A percentile compares a stretch with the other conserved stretches of the same genome.
Evolutionary conservation across 2,329 filamentous ascomycete species (phyloP).

Genomic region (Alternaria conjuncta): DNA sequence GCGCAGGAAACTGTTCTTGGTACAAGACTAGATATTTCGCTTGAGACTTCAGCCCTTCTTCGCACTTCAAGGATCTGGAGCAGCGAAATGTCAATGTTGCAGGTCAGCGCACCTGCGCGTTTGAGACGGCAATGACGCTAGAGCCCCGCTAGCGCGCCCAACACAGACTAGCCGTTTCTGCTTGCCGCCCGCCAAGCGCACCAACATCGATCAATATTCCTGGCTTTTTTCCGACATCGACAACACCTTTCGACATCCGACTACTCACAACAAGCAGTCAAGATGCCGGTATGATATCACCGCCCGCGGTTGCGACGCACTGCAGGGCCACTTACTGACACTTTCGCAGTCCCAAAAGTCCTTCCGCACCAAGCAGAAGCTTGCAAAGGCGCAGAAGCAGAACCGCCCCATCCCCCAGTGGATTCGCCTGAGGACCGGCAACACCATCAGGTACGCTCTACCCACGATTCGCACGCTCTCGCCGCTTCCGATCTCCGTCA

Average conservation of each 20-base stretch:
- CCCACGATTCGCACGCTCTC: neutral
- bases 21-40: neutral
- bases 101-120: neutral
- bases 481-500: neutral
- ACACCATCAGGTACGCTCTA: slow-evolving; percentile 93
- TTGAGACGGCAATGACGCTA: neutral
- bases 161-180: neutral
- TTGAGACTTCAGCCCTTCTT: neutral
- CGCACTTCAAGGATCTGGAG: neutral
- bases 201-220: slow-evolving; percentile 12
- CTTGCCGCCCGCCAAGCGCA: slow-evolving; percentile 11
- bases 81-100: neutral
- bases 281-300: slow-evolving; percentile 47
- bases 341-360: slow-evolving; percentile 90
- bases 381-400: slow-evolving; percentile 99
- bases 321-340: slow-evolving; percentile 17
- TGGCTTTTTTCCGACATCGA: slow-evolving; percentile 27
- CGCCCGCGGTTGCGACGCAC: neutral
- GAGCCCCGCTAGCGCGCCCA: neutral
- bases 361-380: slow-evolving; percentile 99
- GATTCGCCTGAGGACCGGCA: slow-evolving; percentile 97
- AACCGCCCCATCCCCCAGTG: slow-evolving; percentile 99
- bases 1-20: neutral
- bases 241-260: slow-evolving; percentile 43
- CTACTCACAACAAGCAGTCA: slow-evolving; percentile 43